Percentiles rank a stretch among this genome's conserved stretches.
Evolutionary conservation across 2,329 filamentous ascomycete genomes (phyloP).

Genomic region (Verticillium dahliae): DNA sequence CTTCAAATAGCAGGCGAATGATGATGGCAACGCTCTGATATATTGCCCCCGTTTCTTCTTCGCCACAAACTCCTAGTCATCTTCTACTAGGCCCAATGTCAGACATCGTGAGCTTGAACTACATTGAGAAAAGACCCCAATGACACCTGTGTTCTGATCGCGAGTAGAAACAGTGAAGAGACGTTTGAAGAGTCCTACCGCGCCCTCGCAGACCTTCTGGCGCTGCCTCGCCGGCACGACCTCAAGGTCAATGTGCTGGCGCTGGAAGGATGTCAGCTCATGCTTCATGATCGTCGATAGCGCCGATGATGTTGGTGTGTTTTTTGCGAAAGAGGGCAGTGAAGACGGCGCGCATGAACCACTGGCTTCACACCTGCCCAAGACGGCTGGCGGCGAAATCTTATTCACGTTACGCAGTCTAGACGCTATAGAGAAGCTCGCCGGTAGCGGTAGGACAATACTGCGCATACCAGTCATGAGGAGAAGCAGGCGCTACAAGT

Average conservation of each 20-base stretch:
- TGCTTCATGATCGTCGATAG: conserved; percentile 16
- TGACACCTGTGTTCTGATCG: too few relatives aligned
- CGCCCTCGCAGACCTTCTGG: conserved; percentile 5
- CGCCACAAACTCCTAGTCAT: too few relatives aligned
- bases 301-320: not conserved
- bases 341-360: not conserved
- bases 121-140: too few relatives aligned
- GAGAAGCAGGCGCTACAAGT: not conserved
- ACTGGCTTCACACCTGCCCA: conserved; percentile 11
- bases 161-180: too few relatives aligned
- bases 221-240: conserved; percentile 7
- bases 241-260: conserved; percentile 5
- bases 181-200: conserved; percentile 9
- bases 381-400: conserved; percentile 9
- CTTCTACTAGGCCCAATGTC: too few relatives aligned
- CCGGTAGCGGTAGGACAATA: conserved; percentile 1
- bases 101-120: too few relatives aligned
- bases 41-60: too few relatives aligned
- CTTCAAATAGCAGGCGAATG: too few relatives aligned
- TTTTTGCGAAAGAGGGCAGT: conserved; percentile 2
- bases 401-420: conserved; percentile 11
- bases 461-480: not conserved
- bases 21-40: too few relatives aligned
- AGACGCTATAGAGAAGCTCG: conserved; percentile 9
- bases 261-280: conserved; percentile 7